phyloP scores from a whole-genome alignment of 495 filamentous ascomycete species.

The Venustampulla echinocandica region DNA sequence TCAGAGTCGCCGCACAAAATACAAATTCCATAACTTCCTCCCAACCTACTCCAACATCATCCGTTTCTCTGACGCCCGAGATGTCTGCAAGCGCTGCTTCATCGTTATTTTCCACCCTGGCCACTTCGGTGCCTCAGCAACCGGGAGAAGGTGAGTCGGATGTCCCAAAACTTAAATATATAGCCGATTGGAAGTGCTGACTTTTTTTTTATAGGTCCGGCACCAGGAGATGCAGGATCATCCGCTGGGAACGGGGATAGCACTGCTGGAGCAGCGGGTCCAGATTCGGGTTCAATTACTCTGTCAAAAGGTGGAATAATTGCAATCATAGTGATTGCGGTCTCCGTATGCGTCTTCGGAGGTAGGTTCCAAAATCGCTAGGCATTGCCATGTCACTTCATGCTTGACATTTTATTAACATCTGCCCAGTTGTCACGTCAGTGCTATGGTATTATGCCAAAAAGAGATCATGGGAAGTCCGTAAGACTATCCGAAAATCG shows the following conservation, averaged over 20 bases:
- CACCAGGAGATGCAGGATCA: slow-evolving; percentile 20
- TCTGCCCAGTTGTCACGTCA: slow-evolving; percentile 32
- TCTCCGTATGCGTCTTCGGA: slow-evolving; percentile 46
- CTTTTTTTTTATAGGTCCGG: slow-evolving; percentile 6
- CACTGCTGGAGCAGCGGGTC: slow-evolving; percentile 47
- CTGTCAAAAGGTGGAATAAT: slow-evolving; percentile 51
- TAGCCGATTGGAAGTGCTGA: neutral
- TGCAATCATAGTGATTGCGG: slow-evolving; percentile 54
- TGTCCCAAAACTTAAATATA: neutral
- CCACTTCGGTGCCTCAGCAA: slow-evolving; percentile 18
- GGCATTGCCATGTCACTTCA: neutral
- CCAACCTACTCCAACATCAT: neutral
- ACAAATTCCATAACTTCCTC: slow-evolving; percentile 3
- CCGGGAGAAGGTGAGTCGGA: slow-evolving; percentile 15
- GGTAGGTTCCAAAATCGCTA: slow-evolving; percentile 32
- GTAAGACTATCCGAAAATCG: slow-evolving; percentile 42
- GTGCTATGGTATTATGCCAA: slow-evolving; percentile 47
- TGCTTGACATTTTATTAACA: slow-evolving; percentile 12
- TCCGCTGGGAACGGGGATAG: slow-evolving; percentile 27
- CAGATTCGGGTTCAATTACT: slow-evolving; percentile 36
- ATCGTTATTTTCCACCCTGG: slow-evolving; percentile 15
- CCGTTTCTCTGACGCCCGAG: slow-evolving; percentile 18
- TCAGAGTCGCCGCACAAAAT: slow-evolving; percentile 14
- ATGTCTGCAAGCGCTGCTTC: slow-evolving; percentile 22
- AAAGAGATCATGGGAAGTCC: slow-evolving; percentile 48